These are phyloP conservation scores for Ceratobasidium sp. DNA, from an alignment of 1,284 basidiomycete genomes.

Conservation along the genomic window DNA sequence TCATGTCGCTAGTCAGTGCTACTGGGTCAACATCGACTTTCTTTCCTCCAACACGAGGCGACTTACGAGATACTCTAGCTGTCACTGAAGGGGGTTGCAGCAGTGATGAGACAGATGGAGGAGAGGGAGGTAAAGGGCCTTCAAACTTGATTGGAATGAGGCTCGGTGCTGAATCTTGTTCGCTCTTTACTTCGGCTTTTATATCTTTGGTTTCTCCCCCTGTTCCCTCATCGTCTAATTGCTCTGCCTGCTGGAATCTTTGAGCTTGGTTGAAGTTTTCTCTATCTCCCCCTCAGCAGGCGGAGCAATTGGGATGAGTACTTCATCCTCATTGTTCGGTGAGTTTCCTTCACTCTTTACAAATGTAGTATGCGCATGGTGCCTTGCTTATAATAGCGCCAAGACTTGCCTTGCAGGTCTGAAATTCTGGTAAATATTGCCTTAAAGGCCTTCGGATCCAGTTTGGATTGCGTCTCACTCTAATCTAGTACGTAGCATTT, in stretches of 20 bases:
- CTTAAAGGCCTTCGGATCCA: neutral
- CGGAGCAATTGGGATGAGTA: too few relatives aligned
- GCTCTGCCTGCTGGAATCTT: neutral
- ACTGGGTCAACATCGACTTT: too few relatives aligned
- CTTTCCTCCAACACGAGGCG: too few relatives aligned
- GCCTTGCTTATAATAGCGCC: slow-evolving; percentile 29
- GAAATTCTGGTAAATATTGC: slow-evolving; percentile 28
- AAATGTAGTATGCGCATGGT: neutral
- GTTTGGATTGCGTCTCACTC: slow-evolving; percentile 11
- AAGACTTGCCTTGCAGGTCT: slow-evolving; percentile 25
- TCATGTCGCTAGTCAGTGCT: neutral
- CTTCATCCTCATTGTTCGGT: too few relatives aligned
- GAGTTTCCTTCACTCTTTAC: neutral
- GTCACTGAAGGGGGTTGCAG: neutral
- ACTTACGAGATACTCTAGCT: too few relatives aligned
- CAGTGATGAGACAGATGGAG: neutral
- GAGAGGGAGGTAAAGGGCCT: neutral
- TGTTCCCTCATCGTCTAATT: neutral
- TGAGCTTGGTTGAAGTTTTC: too few relatives aligned
- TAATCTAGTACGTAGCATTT: too few relatives aligned
- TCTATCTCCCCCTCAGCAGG: slow-evolving; percentile 11
- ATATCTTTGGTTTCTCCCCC: neutral
- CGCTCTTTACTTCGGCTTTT: neutral
- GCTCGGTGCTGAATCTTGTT: neutral
- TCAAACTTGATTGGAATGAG: neutral